Conservation (phyloP, 140 eudicot species). For the Stevia rebaudiana region DNA sequence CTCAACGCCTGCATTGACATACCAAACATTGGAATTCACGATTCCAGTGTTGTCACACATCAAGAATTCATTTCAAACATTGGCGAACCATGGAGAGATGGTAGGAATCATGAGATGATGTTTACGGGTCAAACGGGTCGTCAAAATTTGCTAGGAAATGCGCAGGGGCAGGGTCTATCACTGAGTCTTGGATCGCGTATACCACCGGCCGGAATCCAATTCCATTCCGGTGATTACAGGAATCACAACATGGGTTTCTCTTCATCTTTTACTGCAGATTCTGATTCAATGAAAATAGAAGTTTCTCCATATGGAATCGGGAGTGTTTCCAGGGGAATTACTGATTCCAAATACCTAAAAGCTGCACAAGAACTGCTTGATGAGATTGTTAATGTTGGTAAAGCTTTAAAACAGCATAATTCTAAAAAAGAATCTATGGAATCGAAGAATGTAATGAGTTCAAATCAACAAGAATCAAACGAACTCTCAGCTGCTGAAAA, state of each 20-base stretch:
- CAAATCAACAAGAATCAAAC: slow-evolving; percentile 36
- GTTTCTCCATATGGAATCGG: slow-evolving; percentile 40
- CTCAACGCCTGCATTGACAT: slow-evolving; percentile 32
- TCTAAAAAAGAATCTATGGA: slow-evolving; percentile 38
- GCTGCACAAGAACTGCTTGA: slow-evolving; percentile 76
- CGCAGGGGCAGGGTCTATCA: slow-evolving; percentile 62
- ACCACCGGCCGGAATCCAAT: slow-evolving; percentile 38
- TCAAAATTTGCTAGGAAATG: slow-evolving; percentile 45
- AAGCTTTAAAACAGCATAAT: slow-evolving; percentile 56
- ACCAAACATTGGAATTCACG: slow-evolving; percentile 38
- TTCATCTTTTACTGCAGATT: slow-evolving; percentile 30
- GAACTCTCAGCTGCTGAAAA: slow-evolving; percentile 64
- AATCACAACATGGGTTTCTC: slow-evolving; percentile 32
- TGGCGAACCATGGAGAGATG: slow-evolving; percentile 54
- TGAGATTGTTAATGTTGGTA: slow-evolving; percentile 74
- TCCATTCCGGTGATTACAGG: slow-evolving; percentile 40
- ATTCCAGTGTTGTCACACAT: slow-evolving; percentile 45
- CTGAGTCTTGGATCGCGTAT: slow-evolving; percentile 58
- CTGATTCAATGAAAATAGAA: slow-evolving; percentile 25
- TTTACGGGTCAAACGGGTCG: slow-evolving; percentile 39
- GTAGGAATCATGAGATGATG: slow-evolving; percentile 48
- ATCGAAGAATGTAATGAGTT: slow-evolving; percentile 28
- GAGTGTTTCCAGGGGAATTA: slow-evolving; percentile 37
- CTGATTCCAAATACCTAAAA: slow-evolving; percentile 71
- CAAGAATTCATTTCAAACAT: slow-evolving; percentile 51